Conservation (phyloP, 2,329 filamentous ascomycete genomes). For the Trichoderma guizhouense region DNA sequence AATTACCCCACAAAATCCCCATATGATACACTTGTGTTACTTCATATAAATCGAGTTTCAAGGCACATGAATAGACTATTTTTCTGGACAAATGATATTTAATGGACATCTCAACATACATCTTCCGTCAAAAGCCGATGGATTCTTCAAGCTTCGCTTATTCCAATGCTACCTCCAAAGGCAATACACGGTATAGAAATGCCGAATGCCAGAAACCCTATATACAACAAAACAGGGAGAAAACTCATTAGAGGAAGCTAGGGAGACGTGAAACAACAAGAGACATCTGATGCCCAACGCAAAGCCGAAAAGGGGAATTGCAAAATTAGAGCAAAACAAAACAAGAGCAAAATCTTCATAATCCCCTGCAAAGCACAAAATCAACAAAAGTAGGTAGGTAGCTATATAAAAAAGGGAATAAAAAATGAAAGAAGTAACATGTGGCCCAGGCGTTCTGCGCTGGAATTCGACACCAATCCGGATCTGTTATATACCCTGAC, state of each 20-base stretch:
- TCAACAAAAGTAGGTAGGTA: neutral
- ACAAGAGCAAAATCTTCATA: neutral
- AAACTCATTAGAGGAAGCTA: neutral
- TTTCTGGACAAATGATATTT: neutral
- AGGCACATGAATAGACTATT: neutral
- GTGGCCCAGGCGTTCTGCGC: slow-evolving; percentile 15
- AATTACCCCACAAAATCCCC: neutral
- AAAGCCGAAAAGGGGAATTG: neutral
- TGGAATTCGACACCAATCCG: slow-evolving; percentile 16
- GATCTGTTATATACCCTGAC: slow-evolving; percentile 19
- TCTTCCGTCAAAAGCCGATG: neutral
- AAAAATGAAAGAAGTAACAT: slow-evolving; percentile 16
- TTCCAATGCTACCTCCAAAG: neutral
- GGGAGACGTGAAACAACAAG: neutral
- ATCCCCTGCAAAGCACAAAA: neutral
- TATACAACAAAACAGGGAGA: neutral
- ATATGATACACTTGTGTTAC: neutral
- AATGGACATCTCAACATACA: neutral
- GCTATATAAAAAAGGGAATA: neutral
- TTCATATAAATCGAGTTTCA: neutral
- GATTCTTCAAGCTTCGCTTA: neutral
- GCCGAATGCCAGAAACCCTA: neutral
- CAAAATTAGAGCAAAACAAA: neutral
- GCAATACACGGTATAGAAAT: neutral
- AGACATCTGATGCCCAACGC: neutral